These are phyloP conservation scores for Taphrina wiesneri DNA, from an alignment of 1,139 yeast genomes.

Conservation along the genomic window DNA sequence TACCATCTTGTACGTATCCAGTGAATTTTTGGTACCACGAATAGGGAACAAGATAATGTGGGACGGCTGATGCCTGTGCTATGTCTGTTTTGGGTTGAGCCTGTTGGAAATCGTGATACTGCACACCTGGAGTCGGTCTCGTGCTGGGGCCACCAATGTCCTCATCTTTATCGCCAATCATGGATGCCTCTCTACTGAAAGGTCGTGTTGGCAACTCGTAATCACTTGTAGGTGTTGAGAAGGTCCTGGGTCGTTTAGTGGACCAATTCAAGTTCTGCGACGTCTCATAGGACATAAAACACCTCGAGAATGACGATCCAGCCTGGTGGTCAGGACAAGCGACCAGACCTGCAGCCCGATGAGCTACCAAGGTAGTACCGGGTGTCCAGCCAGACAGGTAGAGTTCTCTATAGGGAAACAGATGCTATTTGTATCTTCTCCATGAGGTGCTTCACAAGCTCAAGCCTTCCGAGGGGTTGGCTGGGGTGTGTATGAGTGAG, in stretches of 20 bases:
- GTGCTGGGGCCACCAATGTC: background rate
- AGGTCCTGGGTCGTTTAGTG: slow-evolving; percentile 13
- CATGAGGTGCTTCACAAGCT: background rate
- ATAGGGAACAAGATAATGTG: slow-evolving; percentile 21
- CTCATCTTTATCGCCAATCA: background rate
- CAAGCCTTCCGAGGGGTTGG: background rate
- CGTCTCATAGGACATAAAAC: slow-evolving; percentile 17
- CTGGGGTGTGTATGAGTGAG: background rate
- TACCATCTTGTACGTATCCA: background rate
- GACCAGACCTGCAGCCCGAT: background rate
- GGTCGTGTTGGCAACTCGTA: background rate
- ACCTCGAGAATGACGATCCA: background rate
- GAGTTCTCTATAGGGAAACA: background rate
- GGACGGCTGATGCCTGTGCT: slow-evolving; percentile 27
- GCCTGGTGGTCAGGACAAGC: background rate
- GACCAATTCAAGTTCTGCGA: slow-evolving; percentile 13
- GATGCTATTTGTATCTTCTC: background rate
- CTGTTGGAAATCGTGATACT: slow-evolving; percentile 9
- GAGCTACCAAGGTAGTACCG: background rate
- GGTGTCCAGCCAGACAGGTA: background rate
- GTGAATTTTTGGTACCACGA: slow-evolving; percentile 14
- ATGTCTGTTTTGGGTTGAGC: slow-evolving; percentile 12
- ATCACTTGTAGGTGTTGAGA: slow-evolving; percentile 11
- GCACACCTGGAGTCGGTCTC: slow-evolving; percentile 10
- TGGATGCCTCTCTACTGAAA: slow-evolving; percentile 20